Conservation (phyloP, 164 flowering plant genomes). For the Chimonanthus praecox region DNA sequence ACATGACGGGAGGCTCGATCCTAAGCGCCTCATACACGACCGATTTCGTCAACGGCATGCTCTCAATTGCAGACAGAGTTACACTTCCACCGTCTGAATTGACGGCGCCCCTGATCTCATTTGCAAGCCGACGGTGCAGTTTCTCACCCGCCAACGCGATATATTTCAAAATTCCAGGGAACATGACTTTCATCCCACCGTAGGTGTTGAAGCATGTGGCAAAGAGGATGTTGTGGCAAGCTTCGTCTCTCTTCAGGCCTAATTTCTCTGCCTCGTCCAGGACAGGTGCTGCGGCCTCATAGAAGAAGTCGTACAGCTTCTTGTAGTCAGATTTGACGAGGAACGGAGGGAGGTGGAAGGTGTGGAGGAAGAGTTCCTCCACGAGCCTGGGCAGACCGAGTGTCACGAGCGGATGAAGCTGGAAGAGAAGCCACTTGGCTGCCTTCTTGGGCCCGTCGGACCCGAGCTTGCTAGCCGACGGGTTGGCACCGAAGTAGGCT, state of each 20-base stretch:
- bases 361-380: conserved; percentile 37
- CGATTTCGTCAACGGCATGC: conserved; percentile 32
- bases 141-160: conserved; percentile 30
- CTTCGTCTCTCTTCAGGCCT: conserved; percentile 40
- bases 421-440: conserved; percentile 29
- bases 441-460: conserved; percentile 15
- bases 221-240: conserved; percentile 46
- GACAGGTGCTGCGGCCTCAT: conserved; percentile 4
- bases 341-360: conserved; percentile 28
- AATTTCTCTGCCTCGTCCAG: conserved; percentile 37
- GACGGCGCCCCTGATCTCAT: conserved; percentile 38
- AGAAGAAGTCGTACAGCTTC: conserved; percentile 28
- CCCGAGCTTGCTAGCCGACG: conserved; percentile 19
- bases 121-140: conserved; percentile 30
- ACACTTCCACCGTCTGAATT: conserved; percentile 25
- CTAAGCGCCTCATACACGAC: conserved; percentile 20
- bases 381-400: conserved; percentile 24
- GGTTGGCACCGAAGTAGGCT: conserved; percentile 16
- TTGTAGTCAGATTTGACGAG: conserved; percentile 28
- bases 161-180: conserved; percentile 39
- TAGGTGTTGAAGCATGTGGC: conserved; percentile 32
- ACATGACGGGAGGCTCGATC: conserved; percentile 53
- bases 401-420: conserved; percentile 29
- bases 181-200: conserved; percentile 35
- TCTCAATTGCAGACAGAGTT: conserved; percentile 28